These are phyloP conservation scores for Poterioochromonas sp. DNA, from an alignment of 352 stramenopile genomes.

Conservation along the genomic window DNA sequence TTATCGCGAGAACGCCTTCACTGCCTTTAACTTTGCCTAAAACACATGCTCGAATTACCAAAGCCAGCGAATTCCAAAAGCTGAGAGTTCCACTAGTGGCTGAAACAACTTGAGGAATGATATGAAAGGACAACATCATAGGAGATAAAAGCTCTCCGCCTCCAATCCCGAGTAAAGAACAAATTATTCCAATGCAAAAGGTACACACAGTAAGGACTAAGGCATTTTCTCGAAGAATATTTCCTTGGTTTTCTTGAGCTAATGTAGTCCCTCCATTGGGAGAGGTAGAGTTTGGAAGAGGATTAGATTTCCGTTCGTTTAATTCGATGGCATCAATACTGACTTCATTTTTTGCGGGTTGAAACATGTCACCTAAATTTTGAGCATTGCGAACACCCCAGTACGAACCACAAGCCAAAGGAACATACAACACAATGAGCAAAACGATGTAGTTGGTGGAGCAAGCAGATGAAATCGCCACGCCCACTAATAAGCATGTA, in stretches of 20 bases:
- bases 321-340: no score
- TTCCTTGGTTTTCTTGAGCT: no score
- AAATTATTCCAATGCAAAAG: not conserved
- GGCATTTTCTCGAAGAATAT: not conserved
- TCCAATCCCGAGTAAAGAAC: slow-evolving; percentile 52
- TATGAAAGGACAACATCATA: slow-evolving; percentile 61
- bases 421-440: not conserved
- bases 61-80: slow-evolving; percentile 61
- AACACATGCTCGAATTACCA: not conserved
- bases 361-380: no score
- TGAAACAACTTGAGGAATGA: slow-evolving; percentile 59
- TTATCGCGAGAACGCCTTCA: not conserved
- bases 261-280: no score
- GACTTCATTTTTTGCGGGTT: no score
- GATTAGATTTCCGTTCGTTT: no score
- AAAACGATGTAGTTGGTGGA: not conserved
- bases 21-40: not conserved
- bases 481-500: not conserved
- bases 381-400: not conserved
- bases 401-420: not conserved
- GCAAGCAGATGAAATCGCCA: not conserved
- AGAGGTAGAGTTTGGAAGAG: no score
- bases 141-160: slow-evolving; percentile 70
- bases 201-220: not conserved
- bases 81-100: slow-evolving; percentile 69